Base-by-base conservation (phyloP, 164 flowering plant species). In the Kalanchoe fedtschenkoi region DNA sequence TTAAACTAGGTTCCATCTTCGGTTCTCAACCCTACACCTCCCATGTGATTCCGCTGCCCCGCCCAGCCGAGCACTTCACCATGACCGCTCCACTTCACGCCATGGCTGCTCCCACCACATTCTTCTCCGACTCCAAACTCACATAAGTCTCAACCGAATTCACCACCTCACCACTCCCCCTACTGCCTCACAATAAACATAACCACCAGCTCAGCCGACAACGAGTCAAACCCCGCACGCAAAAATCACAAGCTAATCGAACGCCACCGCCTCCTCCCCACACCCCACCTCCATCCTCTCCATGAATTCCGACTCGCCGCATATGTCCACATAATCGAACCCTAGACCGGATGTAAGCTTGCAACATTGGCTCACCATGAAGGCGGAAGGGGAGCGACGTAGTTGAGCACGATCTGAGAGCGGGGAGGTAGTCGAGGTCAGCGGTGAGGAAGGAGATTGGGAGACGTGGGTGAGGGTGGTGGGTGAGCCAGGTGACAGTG, bases 261-360 rank as follows among this genome's bases (percentile, higher is more conserved):
- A 71, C 74, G 79, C 78, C 63, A 39, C 71, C 13, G 89, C 91
- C 71, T 63, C 69, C 21, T 80, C 88, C 33, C 78, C 82, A 70
- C 78, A 82, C 33, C 37, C 10, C 1, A 71, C 77, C 77, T 89
- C 96, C 82, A 76, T 79, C 64, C 71, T 77, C 82, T 89, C 96
- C 85, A 87, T 89, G 60, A 89, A 87, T 77, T 87, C 96, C n/a
- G 87, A 89, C 75, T 89, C 91, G 0, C 96, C 96, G 34, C 77
- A 72, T 15, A 89, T 87, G 59, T 89, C 96, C 39, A 89, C 61
- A 63, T 87, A 89, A 65, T 87, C 93, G 21, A 81, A 77, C 15
- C 88, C 87, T n/a, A 0, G 82, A 41, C 8, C 77, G 78, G 15
- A 72, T 79, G 61, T 91, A 87, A 16, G 93, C 96, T 19, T 77